Evolutionary conservation across 2,329 filamentous ascomycete genomes (phyloP).

Genomic region (Paracoccidioides brasiliensis): DNA sequence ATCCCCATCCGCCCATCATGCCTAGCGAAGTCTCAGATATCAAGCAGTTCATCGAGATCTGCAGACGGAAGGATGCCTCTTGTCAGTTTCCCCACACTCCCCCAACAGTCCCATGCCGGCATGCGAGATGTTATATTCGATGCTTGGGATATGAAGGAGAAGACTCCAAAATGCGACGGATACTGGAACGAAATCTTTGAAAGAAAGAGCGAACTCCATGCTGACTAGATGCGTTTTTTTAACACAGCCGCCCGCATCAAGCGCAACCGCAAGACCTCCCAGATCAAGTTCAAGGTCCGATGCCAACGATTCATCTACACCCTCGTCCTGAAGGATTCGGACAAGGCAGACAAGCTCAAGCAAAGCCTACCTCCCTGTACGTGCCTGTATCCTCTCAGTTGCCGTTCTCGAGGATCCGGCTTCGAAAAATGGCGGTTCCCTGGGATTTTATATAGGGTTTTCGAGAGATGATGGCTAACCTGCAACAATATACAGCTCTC

Average conservation of each 20-base stretch:
- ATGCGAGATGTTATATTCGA: background rate
- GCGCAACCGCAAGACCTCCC: constrained; percentile 80
- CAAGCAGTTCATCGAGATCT: constrained; percentile 99
- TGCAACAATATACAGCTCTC: constrained; percentile 22
- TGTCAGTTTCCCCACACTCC: constrained; percentile 50
- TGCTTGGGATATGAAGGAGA: background rate
- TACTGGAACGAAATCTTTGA: background rate
- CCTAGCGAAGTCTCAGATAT: constrained; percentile 96
- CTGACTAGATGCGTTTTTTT: background rate
- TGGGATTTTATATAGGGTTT: too few relatives aligned
- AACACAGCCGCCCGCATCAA: constrained; percentile 75
- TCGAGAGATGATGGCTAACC: background rate
- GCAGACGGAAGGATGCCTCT: constrained; percentile 97
- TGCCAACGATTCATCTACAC: constrained; percentile 96
- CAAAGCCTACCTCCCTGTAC: constrained; percentile 94
- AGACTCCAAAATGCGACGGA: background rate
- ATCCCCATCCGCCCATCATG: constrained; percentile 56
- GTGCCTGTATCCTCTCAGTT: constrained; percentile 25
- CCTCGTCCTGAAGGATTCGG: constrained; percentile 92
- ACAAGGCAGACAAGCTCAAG: constrained; percentile 99
- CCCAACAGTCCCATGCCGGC: background rate
- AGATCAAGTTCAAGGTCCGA: constrained; percentile 99
- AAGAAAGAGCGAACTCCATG: background rate
- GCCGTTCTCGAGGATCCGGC: background rate
- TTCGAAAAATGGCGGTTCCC: background rate